phyloP scores from a whole-genome alignment of 2,329 filamentous ascomycete species.

The Microcyclosporella mali region DNA sequence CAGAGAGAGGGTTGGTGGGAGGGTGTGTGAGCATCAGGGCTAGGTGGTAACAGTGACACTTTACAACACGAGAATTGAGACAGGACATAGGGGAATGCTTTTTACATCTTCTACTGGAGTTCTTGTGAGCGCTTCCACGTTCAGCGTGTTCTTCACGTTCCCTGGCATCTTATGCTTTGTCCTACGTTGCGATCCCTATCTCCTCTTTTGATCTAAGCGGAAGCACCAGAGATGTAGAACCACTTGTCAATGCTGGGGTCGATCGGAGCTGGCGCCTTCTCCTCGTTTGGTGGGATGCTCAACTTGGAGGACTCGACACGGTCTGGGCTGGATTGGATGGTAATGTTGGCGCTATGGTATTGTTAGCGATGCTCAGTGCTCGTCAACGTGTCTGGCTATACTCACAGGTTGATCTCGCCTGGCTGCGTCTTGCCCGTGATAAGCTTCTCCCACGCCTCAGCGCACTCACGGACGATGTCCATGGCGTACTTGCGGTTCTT shows the following conservation, averaged over 20 bases:
- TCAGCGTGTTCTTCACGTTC: no score
- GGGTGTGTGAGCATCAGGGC: no score
- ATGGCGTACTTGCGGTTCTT: slow-evolving; percentile 99
- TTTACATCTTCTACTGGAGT: no score
- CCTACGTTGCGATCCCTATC: background rate
- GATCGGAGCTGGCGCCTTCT: slow-evolving; percentile 78
- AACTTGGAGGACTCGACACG: slow-evolving; percentile 65
- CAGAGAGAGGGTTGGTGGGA: background rate
- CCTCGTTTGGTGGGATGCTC: slow-evolving; percentile 71
- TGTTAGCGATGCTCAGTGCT: slow-evolving; percentile 1
- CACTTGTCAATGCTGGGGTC: slow-evolving; percentile 98
- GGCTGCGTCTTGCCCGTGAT: slow-evolving; percentile 80
- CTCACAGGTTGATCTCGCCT: slow-evolving; percentile 76
- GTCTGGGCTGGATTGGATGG: slow-evolving; percentile 66
- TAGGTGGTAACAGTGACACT: no score
- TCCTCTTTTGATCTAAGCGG: slow-evolving; percentile 31
- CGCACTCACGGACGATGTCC: slow-evolving; percentile 92
- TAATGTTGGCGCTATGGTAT: slow-evolving; percentile 66
- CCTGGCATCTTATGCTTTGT: no score
- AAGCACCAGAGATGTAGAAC: slow-evolving; percentile 99
- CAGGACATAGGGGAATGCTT: no score
- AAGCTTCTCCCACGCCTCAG: slow-evolving; percentile 94
- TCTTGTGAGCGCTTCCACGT: no score
- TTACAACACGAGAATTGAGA: no score
- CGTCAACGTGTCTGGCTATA: slow-evolving; percentile 22